Evolutionary conservation across 2,329 filamentous ascomycete genomes (phyloP).

Genomic region (Coniochaeta pulveracea): DNA sequence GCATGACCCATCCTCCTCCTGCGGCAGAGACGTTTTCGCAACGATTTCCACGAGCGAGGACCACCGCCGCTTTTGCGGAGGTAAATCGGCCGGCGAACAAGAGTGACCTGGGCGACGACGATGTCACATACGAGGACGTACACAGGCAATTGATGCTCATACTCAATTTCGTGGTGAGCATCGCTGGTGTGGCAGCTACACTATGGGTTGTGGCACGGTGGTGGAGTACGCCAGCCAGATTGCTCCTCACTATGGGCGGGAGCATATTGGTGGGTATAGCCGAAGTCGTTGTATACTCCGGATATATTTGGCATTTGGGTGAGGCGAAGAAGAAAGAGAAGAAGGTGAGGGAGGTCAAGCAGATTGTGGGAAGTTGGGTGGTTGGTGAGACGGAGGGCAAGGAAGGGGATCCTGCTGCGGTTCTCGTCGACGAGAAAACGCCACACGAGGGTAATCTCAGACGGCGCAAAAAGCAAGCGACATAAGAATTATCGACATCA

Average conservation of each 20-base stretch:
- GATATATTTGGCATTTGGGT: conserved; percentile 60
- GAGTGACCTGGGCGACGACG: conserved; percentile 39
- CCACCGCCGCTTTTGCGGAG: conserved; percentile 42
- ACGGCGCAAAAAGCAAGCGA: conserved; percentile 9
- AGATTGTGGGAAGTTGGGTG: conserved; percentile 64
- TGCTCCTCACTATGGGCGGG: conserved; percentile 62
- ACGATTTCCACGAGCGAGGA: conserved; percentile 36
- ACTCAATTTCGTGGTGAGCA: conserved; percentile 80
- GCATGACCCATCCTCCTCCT: conserved; percentile 57
- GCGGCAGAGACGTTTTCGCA: conserved; percentile 47
- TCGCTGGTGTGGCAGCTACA: conserved; percentile 65
- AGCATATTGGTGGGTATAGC: conserved; percentile 60
- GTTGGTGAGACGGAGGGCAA: conserved; percentile 27
- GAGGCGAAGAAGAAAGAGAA: conserved; percentile 55
- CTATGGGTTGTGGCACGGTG: conserved; percentile 69
- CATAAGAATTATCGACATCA: too few species aligned
- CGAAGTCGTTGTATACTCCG: conserved; percentile 67
- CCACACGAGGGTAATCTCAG: conserved; percentile 7
- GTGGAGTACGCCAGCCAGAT: conserved; percentile 60
- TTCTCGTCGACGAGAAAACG: neutral
- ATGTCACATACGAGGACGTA: conserved; percentile 60
- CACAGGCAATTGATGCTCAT: conserved; percentile 77
- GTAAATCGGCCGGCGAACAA: conserved; percentile 34
- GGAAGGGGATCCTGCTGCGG: conserved; percentile 11
- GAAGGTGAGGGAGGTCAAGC: conserved; percentile 50